Conservation (phyloP, 2,329 filamentous ascomycete genomes). For the Fusarium luffae region DNA sequence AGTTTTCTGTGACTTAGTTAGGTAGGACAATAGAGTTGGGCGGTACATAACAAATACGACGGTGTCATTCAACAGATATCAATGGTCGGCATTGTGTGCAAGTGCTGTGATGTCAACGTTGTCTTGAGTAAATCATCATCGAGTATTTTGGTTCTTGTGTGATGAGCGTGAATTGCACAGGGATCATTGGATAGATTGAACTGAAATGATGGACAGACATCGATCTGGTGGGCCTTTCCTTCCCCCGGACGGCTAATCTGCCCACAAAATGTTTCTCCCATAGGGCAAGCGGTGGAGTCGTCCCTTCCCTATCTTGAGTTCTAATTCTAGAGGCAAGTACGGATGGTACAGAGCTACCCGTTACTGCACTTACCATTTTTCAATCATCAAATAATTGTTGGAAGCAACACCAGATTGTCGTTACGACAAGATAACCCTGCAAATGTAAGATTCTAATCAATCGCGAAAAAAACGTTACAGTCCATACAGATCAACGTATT, state of each 20-base stretch:
- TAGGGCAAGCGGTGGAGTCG: constrained; percentile 16
- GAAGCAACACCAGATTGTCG: background rate
- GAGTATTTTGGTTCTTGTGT: background rate
- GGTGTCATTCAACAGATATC: constrained; percentile 2
- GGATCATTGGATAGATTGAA: background rate
- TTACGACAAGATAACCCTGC: background rate
- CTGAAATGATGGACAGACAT: constrained; percentile 17
- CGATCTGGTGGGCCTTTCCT: constrained; percentile 18
- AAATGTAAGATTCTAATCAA: constrained; percentile 4
- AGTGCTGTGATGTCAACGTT: constrained; percentile 8
- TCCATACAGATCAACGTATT: constrained; percentile 11
- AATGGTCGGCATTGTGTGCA: background rate
- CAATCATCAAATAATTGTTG: background rate
- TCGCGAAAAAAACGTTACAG: constrained; percentile 8
- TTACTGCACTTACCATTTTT: background rate
- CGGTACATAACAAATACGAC: constrained; percentile 6
- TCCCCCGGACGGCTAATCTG: constrained; percentile 14
- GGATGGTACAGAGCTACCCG: background rate
- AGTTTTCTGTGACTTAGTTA: background rate
- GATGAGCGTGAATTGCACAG: constrained; percentile 15
- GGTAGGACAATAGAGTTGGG: background rate
- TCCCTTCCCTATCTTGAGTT: background rate
- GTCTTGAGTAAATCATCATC: constrained; percentile 16
- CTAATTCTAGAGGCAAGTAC: background rate
- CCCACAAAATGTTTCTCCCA: constrained; percentile 38